phyloP scores from a whole-genome alignment of 116 monocot species.

The Trichopus zeylanicus region DNA sequence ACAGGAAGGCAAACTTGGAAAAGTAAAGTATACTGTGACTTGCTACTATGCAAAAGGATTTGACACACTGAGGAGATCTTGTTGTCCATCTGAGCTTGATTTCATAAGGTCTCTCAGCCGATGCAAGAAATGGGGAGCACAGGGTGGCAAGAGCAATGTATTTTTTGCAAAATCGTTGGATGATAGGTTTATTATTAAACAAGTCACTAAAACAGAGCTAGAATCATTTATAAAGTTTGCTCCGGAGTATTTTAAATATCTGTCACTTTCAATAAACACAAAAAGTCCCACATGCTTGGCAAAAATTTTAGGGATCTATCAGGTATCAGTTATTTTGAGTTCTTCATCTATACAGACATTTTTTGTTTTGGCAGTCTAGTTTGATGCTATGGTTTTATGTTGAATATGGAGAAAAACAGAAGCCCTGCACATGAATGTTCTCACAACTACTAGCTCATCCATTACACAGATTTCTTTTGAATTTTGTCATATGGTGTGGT shows the following conservation, averaged over 20 bases:
- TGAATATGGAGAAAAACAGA: too few relatives aligned
- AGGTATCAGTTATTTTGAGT: conserved; percentile 33
- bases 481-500: too few relatives aligned
- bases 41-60: conserved; percentile 82
- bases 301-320: conserved; percentile 82
- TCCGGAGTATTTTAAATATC: conserved; percentile 64
- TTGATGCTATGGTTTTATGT: background rate
- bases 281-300: conserved; percentile 88
- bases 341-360: background rate
- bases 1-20: conserved; percentile 44
- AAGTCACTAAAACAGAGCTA: conserved; percentile 84
- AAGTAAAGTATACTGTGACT: conserved; percentile 56
- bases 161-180: conserved; percentile 88
- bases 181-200: conserved; percentile 84
- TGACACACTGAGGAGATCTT: conserved; percentile 53
- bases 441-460: too few relatives aligned
- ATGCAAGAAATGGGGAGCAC: conserved; percentile 81
- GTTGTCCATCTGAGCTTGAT: conserved; percentile 70
- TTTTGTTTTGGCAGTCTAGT: background rate
- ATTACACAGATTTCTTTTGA: too few relatives aligned
- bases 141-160: conserved; percentile 92
- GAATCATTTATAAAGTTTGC: conserved; percentile 83
- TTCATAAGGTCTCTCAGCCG: conserved; percentile 79
- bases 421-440: too few relatives aligned
- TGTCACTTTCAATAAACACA: conserved; percentile 49